Evolutionary conservation across 441 rosid genomes (phyloP).

Genomic region (Raphanus hybrid): DNA sequence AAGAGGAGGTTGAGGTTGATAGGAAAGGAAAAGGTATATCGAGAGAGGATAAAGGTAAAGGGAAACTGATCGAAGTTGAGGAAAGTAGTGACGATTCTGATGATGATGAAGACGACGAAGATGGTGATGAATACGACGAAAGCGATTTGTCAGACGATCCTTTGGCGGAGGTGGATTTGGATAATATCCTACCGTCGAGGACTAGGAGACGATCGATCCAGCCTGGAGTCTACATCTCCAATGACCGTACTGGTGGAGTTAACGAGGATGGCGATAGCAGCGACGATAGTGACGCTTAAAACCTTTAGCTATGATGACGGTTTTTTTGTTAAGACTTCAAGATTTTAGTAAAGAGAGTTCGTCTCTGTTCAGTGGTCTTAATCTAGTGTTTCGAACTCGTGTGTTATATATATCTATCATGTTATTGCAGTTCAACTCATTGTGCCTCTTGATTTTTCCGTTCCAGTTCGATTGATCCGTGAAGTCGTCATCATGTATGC

Average conservation of each 20-base stretch:
- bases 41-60: slow-evolving; percentile 59
- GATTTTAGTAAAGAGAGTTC: slow-evolving; percentile 17
- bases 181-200: slow-evolving; percentile 85
- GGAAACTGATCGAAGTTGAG: slow-evolving; percentile 49
- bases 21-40: slow-evolving; percentile 79
- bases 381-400: slow-evolving; percentile 22
- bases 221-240: slow-evolving; percentile 63
- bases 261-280: slow-evolving; percentile 43
- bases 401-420: slow-evolving; percentile 17
- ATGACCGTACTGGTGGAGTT: slow-evolving; percentile 27
- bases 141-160: slow-evolving; percentile 90
- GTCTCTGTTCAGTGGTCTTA: slow-evolving; percentile 27
- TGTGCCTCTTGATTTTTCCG: slow-evolving; percentile 6
- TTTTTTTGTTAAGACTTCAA: slow-evolving; percentile 17
- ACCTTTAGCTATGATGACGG: slow-evolving; percentile 22
- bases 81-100: slow-evolving; percentile 49
- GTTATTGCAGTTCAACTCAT: slow-evolving; percentile 35
- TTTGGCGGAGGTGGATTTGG: slow-evolving; percentile 92
- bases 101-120: slow-evolving; percentile 47
- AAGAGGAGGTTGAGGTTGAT: slow-evolving; percentile 49
- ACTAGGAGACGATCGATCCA: slow-evolving; percentile 58
- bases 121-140: slow-evolving; percentile 49
- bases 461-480: background rate
- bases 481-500: background rate
- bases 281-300: slow-evolving; percentile 55